Base-by-base conservation (phyloP, 768 basidiomycete genomes). In the Ramaria sp. region DNA sequence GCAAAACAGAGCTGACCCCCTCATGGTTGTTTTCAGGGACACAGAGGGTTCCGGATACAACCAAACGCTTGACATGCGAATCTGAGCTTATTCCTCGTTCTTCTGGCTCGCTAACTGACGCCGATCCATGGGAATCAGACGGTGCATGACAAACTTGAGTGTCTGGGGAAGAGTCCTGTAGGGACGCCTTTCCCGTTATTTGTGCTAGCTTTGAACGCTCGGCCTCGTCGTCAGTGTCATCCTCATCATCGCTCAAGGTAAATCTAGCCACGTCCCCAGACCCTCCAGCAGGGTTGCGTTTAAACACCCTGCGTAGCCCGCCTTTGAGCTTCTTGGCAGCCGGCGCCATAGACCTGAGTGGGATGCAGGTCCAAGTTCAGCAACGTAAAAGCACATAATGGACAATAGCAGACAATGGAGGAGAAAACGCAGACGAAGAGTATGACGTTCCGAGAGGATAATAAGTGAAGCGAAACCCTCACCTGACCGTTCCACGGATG, bases 231-330 rank as follows among this genome's bases (percentile, higher is more conserved):
- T 46, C 54, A 10, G 12, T 48, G 20, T 37, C 30, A 56, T 39
- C n/a, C 7, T 34, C 54, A 46, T 55, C 30, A 2, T n/a, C 45
- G 22, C 15, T 24, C 10, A 10, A 17, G 20, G 7, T 10, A 47
- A 10, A 10, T 7, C 7, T 7, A 24, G 7, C 22, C 45, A 24
- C 45, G 42, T 47, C 54, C 33, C 7, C 13, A 11, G 38, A 37
- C 10, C 30, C n/a, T n/a, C n/a, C n/a, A n/a, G n/a, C 27, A 33
- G 37, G 20, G 41, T 53, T 53, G n/a, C 52, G 52, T n/a, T 27
- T 41, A 15, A 55, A 55, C 11, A 55, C 33, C 45, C 27, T 55
- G 41, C 54, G 54, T 19, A 55, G 17, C 11, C 46, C 38, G 24
- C 46, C 46, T 33, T 55, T 42, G 12, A 55, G 46, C 22, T 43